Conservation (phyloP, 176 grass and related monocot species). For the Urochloa ruziziensis region DNA sequence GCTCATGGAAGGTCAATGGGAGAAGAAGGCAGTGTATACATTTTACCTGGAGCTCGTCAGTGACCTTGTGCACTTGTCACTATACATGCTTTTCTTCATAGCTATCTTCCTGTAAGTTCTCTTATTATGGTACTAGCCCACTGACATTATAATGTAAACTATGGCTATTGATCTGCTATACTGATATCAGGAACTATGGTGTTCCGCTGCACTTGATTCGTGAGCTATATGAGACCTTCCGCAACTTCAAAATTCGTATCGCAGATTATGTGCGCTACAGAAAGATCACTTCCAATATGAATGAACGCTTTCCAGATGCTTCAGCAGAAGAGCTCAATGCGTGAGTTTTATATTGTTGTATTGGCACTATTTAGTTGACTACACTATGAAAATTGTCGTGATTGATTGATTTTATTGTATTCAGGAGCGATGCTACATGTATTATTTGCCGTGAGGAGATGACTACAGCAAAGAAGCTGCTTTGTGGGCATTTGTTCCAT, state of each 20-base stretch:
- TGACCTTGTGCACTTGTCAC: conserved; percentile 91
- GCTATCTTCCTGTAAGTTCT: conserved; percentile 91
- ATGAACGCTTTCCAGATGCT: conserved; percentile 91
- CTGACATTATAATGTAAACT: conserved; percentile 2
- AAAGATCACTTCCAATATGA: conserved; percentile 98
- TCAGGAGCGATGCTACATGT: conserved; percentile 91
- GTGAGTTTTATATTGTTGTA: conserved; percentile 48
- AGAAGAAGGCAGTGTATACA: conserved; percentile 95
- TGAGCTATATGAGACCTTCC: conserved; percentile 95
- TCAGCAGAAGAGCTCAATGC: conserved; percentile 73
- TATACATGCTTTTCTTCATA: conserved; percentile 98
- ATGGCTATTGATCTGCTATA: neutral
- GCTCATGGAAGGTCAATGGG: conserved; percentile 97
- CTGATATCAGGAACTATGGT: conserved; percentile 87
- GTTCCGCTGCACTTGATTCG: conserved; percentile 92
- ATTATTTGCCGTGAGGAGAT: conserved; percentile 99
- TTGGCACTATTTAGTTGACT: neutral
- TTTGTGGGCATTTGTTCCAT: conserved; percentile 96
- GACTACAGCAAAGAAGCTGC: conserved; percentile 83
- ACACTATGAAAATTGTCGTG: neutral
- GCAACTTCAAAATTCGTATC: conserved; percentile 82
- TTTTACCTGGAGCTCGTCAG: conserved; percentile 95
- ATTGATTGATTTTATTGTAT: conserved; percentile 4
- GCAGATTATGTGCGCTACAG: conserved; percentile 89
- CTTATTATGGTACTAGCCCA: neutral